These are phyloP conservation scores for Sechiopsis laciniata DNA, from an alignment of 306 rosid species.

Conservation along the genomic window DNA sequence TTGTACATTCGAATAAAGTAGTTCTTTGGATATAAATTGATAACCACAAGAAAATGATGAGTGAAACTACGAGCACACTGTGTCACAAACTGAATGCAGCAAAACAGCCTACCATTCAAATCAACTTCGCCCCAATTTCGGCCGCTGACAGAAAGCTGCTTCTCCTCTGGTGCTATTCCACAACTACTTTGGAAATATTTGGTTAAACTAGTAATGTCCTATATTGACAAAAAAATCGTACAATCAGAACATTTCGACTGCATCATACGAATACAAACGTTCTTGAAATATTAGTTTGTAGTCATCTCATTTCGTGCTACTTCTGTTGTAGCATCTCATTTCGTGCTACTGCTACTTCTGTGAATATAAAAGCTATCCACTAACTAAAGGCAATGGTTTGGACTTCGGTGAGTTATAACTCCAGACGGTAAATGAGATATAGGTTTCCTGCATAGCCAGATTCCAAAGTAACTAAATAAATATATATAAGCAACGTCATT, in stretches of 20 bases:
- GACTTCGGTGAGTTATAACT: background rate
- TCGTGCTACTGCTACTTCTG: background rate
- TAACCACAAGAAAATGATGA: conserved; percentile 5
- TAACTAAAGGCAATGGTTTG: background rate
- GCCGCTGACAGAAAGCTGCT: conserved; percentile 90
- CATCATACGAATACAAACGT: background rate
- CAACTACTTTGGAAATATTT: conserved; percentile 68
- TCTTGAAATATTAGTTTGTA: conserved; percentile 6
- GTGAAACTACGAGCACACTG: background rate
- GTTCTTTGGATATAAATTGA: background rate
- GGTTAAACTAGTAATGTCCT: conserved; percentile 76
- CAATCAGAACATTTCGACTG: background rate
- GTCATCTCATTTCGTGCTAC: background rate
- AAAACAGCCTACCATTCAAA: conserved; percentile 62
- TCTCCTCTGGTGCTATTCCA: conserved; percentile 69
- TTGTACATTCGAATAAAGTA: background rate
- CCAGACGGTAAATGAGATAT: background rate
- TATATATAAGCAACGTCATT: conserved; percentile 1
- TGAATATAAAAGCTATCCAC: background rate
- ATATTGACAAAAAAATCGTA: conserved; percentile 8
- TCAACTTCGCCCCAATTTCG: conserved; percentile 99
- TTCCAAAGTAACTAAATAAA: background rate
- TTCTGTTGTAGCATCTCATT: background rate
- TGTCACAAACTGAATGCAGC: background rate
- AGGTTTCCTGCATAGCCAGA: background rate